Evolutionary conservation across 2,329 filamentous ascomycete genomes (phyloP).

Genomic region (Nemania abortiva): DNA sequence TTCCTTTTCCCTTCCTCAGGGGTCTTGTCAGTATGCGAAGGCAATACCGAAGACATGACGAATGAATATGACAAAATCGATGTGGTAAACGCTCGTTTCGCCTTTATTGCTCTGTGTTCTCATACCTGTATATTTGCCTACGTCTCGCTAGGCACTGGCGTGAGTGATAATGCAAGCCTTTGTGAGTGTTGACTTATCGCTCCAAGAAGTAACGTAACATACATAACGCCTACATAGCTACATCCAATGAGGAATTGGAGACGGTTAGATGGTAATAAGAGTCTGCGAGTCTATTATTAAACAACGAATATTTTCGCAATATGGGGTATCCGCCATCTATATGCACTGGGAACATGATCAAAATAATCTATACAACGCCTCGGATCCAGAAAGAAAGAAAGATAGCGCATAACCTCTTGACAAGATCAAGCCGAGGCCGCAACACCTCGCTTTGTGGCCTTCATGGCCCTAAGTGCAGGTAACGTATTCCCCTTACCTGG

Average conservation of each 20-base stretch:
- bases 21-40: background rate
- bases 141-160: background rate
- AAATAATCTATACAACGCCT: background rate
- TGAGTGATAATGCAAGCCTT: background rate
- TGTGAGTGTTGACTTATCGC: too few species aligned
- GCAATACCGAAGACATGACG: background rate
- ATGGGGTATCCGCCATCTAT: constrained; percentile 44
- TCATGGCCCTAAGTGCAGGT: constrained; percentile 69
- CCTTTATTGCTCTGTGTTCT: background rate
- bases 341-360: constrained; percentile 29
- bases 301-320: constrained; percentile 10
- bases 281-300: background rate
- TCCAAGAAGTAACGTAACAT: background rate
- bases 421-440: constrained; percentile 36
- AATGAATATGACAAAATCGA: background rate
- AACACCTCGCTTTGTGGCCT: constrained; percentile 59
- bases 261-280: background rate
- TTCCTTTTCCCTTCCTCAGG: too few species aligned
- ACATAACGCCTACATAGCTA: background rate
- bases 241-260: background rate
- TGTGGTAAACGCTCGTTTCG: background rate
- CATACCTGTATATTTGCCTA: background rate
- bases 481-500: constrained; percentile 73
- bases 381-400: constrained; percentile 7
- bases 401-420: background rate